Percentiles rank a stretch among this genome's conserved stretches.
Evolutionary conservation across 768 basidiomycete species (phyloP).

Genomic region (Mycena galopus): DNA sequence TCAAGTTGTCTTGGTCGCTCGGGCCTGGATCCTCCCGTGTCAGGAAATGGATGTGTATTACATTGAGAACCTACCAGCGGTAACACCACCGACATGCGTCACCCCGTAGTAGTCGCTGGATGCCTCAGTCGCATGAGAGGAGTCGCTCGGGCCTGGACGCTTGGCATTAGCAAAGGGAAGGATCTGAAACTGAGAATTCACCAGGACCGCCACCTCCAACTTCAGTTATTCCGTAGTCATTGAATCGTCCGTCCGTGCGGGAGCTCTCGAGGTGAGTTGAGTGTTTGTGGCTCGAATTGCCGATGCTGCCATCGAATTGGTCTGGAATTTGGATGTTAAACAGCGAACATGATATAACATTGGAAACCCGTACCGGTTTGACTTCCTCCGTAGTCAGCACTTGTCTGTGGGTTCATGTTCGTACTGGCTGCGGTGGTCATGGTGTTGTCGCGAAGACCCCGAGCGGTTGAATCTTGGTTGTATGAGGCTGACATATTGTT

Average conservation of each 20-base stretch:
- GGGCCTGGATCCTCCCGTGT: neutral
- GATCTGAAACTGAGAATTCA: no score
- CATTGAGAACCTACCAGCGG: neutral
- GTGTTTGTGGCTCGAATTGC: neutral
- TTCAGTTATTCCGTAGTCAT: neutral
- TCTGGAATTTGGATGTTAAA: neutral
- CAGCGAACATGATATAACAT: neutral
- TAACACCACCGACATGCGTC: neutral
- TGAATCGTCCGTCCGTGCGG: neutral
- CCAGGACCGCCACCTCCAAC: no score
- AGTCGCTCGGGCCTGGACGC: neutral
- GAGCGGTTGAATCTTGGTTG: neutral
- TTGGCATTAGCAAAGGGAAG: neutral
- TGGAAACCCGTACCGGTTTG: neutral
- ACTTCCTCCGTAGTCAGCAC: neutral
- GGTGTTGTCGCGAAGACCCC: neutral
- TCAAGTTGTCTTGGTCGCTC: neutral
- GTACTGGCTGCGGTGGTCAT: no score
- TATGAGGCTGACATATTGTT: neutral
- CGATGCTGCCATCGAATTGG: neutral
- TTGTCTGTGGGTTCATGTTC: neutral
- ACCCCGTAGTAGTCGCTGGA: neutral
- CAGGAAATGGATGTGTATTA: neutral
- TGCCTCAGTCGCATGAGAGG: neutral
- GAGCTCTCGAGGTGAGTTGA: no score